Percentiles rank a stretch among this genome's conserved stretches.
phyloP scores from a whole-genome alignment of 495 filamentous ascomycete species.

The Xylaria castorea region DNA sequence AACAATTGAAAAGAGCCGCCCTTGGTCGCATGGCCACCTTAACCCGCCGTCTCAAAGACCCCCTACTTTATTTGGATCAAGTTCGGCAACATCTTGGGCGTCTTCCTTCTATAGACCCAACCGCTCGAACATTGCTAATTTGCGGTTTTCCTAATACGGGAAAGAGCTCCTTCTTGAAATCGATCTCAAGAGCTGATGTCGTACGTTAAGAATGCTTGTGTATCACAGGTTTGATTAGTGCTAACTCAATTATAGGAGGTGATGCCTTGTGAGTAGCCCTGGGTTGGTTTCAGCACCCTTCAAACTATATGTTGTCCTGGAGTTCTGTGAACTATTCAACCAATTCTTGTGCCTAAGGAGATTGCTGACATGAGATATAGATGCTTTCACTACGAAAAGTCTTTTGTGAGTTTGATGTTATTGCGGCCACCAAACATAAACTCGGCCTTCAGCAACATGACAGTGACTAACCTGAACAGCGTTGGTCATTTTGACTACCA shows the following conservation, averaged over 20 bases:
- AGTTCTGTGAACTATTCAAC: neutral
- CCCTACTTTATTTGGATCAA: constrained; percentile 94
- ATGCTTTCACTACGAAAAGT: constrained; percentile 98
- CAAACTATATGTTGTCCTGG: neutral
- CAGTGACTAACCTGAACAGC: constrained; percentile 23
- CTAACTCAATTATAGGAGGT: constrained; percentile 62
- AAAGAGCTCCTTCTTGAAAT: constrained; percentile 92
- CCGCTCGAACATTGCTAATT: constrained; percentile 91
- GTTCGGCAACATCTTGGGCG: constrained; percentile 97
- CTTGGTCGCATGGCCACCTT: constrained; percentile 97
- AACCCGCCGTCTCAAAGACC: constrained; percentile 89
- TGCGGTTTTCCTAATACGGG: constrained; percentile 98
- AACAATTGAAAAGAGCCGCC: constrained; percentile 87
- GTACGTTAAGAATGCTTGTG: constrained; percentile 3
- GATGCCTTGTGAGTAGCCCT: constrained; percentile 68
- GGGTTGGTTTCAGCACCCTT: neutral
- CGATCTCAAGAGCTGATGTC: constrained; percentile 92
- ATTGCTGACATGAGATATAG: constrained; percentile 21
- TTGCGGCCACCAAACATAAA: neutral
- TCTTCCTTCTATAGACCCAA: constrained; percentile 97
- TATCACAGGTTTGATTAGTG: neutral
- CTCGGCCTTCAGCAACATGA: neutral
- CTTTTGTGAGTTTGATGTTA: constrained; percentile 62
- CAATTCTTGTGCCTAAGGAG: neutral
- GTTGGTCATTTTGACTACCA: constrained; percentile 99